These are phyloP conservation scores for Cladophialophora immunda DNA, from an alignment of 2,329 filamentous ascomycete genomes.

Conservation along the genomic window DNA sequence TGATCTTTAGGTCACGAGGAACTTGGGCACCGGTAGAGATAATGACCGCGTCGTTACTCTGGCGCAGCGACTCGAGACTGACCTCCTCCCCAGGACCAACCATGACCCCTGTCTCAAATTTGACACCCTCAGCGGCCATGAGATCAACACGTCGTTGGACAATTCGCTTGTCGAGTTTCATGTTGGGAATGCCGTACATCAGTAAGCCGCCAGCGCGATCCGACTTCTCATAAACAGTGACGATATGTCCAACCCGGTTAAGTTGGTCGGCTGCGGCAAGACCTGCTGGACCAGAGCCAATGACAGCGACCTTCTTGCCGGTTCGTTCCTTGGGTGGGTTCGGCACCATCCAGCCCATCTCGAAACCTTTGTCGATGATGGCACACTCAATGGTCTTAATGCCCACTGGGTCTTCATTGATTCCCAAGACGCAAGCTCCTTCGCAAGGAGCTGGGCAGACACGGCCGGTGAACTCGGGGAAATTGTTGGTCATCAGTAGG, in stretches of 20 bases:
- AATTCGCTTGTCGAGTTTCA: conserved; percentile 98
- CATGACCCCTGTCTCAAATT: conserved; percentile 78
- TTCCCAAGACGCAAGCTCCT: conserved; percentile 93
- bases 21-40: conserved; percentile 94
- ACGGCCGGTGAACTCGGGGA: conserved; percentile 96
- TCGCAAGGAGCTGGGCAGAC: conserved; percentile 97
- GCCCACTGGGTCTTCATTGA: conserved; percentile 95
- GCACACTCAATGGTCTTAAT: conserved; percentile 99
- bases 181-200: conserved; percentile 99
- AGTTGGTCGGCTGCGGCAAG: conserved; percentile 91
- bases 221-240: conserved; percentile 91
- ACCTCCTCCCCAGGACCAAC: conserved; percentile 78
- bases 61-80: conserved; percentile 75
- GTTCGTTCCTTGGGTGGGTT: conserved; percentile 79
- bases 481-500: conserved; percentile 96
- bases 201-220: conserved; percentile 90
- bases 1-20: conserved; percentile 89
- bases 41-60: conserved; percentile 81
- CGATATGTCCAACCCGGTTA: conserved; percentile 86
- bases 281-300: conserved; percentile 91
- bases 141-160: conserved; percentile 96
- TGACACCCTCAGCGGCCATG: conserved; percentile 87
- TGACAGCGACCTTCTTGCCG: conserved; percentile 86
- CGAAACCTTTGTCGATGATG: conserved; percentile 96
- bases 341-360: conserved; percentile 98